Evolutionary conservation across 2,329 filamentous ascomycete species (phyloP), one percentile per base, ranked within the genome.

Genomic region (Aurifilum marmelostoma): DNA sequence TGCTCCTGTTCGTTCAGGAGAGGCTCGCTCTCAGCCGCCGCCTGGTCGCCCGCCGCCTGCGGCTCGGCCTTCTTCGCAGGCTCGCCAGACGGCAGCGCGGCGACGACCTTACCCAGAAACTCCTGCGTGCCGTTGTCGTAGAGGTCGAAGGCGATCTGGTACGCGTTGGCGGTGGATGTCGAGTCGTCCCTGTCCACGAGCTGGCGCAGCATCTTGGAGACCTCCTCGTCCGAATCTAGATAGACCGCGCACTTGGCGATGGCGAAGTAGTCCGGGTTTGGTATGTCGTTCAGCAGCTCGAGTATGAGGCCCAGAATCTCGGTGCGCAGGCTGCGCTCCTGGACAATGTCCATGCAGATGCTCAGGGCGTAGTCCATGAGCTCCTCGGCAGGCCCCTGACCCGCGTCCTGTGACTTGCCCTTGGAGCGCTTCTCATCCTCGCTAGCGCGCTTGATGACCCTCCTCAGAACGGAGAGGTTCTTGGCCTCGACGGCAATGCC

Each of bases 121-220:
- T 98, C 96, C 76, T 99, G 96, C 0, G 96, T 98, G 74, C 96
- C 96, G 77, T 99, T 99, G 81, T 99, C 96, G 80, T 97, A 98
- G 7, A 99, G 86, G 76, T 99, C 96, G 76, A 99, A 99, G 1
- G 95, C 96, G 68, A 99, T 97, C 79, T 99, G 96, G 79, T 98
- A 99, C 24, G 96, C 96, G 63, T 93, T 91, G 27, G 94, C 92
- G 21, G 93, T 88, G 0, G 93, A 94, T 70, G 89, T 89, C 64
- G 89, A 85, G 73, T 97, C 92, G 7, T 89, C 92, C 73, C 92
- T 92, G 71, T 91, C 86, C 12, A 98, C 90, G 29, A 99, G 86
- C 74, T 93, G 90, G 65, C 88, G 88, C 56, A 99, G 88, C 81
- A 99, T 94, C 72, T 88, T 88, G 12, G 94, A 94, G 0, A 96